Evolutionary conservation across 352 stramenopile species (phyloP), one percentile per base, ranked within the genome.

Genomic region (Globisporangium radiosum): DNA sequence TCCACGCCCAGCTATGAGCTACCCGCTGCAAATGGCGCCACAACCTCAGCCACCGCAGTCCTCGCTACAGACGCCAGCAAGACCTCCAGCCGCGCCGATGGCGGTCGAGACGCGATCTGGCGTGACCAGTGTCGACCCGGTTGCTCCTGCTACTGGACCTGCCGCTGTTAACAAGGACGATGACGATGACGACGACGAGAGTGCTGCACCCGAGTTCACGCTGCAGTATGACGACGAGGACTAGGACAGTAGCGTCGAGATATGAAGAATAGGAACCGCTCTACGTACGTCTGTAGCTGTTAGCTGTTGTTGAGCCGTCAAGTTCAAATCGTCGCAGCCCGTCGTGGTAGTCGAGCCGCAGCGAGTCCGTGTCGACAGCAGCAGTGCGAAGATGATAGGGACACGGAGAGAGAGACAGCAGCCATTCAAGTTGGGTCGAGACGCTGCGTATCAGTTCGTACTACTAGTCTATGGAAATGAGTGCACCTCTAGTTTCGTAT

Each of bases 201-300:
- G 68, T 15, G 64, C 59, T 36, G 79, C 70, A 17, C 75, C 80
- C 5, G 77, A 89, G 66, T 91, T 91, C 64, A 87, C 69, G 5
- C 68, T 91, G 50, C 72, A 91, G 59, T 91, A 91, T 61, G 81
- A 91, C 55, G 81, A 91, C 47, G 81, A 91, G 17, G 81, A 91
- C 49, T 88, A 75, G 36, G 40, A 13, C 45, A 33, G 25, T 33
- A 33, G 25, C 25, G 25, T 33, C 25, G 25, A 33, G 25, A 33
- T 33, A 33, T 33, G 25, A 33, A 33, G 25, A 33, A 33, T 33
- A 33, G 25, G 25, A 33, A 33, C 25, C 25, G 25, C 25, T 33
- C 25, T 33, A 33, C 25, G 25, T 33, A 33, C 25, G 25, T 33
- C 25, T 33, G 25, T 33, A 33, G 25, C 25, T 33, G 25, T 33